phyloP scores from a whole-genome alignment of 2,329 filamentous ascomycete species.

The Trematosphaeria pertusa region DNA sequence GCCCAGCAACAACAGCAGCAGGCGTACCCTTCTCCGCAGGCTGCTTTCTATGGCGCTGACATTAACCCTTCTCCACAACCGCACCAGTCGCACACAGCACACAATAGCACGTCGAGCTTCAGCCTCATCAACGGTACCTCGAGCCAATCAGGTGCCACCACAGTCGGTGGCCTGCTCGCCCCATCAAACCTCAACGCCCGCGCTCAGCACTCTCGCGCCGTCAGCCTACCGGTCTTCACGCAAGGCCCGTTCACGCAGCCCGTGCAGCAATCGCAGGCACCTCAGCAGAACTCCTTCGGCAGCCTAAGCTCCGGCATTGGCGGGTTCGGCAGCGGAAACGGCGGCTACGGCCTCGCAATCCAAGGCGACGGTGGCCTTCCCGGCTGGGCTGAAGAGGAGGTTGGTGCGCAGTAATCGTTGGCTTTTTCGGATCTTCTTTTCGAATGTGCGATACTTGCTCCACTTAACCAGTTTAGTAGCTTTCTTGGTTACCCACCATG shows the following conservation, averaged over 20 bases:
- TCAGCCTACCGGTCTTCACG: slow-evolving; percentile 81
- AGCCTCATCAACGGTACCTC: slow-evolving; percentile 55
- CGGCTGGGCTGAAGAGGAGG: slow-evolving; percentile 70
- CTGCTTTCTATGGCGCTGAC: slow-evolving; percentile 74
- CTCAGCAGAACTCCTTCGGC: slow-evolving; percentile 59
- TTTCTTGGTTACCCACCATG: slow-evolving; percentile 3
- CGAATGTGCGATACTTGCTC: slow-evolving; percentile 40
- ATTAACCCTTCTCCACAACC: slow-evolving; percentile 69
- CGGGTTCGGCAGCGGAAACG: slow-evolving; percentile 61
- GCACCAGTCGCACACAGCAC: slow-evolving; percentile 65
- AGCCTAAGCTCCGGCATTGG: slow-evolving; percentile 66
- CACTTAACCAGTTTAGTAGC: slow-evolving; percentile 9
- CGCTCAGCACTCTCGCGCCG: slow-evolving; percentile 76
- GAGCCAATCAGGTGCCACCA: slow-evolving; percentile 63
- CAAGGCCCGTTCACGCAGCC: slow-evolving; percentile 62
- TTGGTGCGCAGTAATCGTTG: slow-evolving; percentile 58
- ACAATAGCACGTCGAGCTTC: slow-evolving; percentile 60
- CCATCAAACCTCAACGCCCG: slow-evolving; percentile 68
- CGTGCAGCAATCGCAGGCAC: slow-evolving; percentile 45
- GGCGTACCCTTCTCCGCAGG: slow-evolving; percentile 76
- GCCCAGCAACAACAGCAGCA: slow-evolving; percentile 68
- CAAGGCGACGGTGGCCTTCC: slow-evolving; percentile 64
- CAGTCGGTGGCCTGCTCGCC: slow-evolving; percentile 78
- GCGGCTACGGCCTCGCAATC: slow-evolving; percentile 66
- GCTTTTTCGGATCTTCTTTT: slow-evolving; percentile 28